Percentiles rank a stretch among this genome's conserved stretches.
phyloP scores from a whole-genome alignment of 352 stramenopile species.

The Thraustotheca clavata region DNA sequence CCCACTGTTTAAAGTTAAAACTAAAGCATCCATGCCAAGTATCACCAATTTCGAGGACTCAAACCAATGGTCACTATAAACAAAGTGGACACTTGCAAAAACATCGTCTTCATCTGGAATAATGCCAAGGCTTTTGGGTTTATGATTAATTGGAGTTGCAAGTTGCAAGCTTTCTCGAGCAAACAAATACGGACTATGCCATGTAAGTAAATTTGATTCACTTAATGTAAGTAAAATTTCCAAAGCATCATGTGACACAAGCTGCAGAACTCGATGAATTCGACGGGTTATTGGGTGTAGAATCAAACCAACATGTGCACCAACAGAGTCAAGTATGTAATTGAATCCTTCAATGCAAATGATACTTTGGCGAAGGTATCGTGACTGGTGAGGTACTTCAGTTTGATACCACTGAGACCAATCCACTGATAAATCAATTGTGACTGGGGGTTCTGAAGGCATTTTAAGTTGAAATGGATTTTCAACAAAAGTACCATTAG shows the following conservation, averaged over 20 bases:
- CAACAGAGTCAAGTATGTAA: not conserved
- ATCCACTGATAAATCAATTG: not conserved
- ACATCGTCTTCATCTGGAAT: not conserved
- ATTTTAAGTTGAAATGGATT: not conserved
- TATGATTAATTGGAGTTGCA: not conserved
- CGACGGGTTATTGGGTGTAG: not conserved
- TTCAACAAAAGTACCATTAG: not conserved
- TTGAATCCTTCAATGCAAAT: not conserved
- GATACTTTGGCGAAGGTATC: not conserved
- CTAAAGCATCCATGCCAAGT: not conserved
- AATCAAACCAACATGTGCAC: not conserved
- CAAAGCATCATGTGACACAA: not conserved
- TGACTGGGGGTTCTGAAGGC: not conserved
- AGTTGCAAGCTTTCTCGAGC: not conserved
- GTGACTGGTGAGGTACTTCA: not conserved
- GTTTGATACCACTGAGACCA: too few relatives aligned
- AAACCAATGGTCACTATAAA: not conserved
- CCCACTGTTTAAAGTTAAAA: not conserved
- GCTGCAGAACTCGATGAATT: not conserved
- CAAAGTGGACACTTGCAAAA: not conserved
- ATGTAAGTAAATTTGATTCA: not conserved
- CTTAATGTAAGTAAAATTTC: not conserved
- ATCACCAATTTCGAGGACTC: not conserved
- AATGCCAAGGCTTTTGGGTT: not conserved
- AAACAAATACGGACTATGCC: not conserved